These are phyloP conservation scores for Kwoniella sp. DNA, from an alignment of 768 basidiomycete species.

Conservation along the genomic window DNA sequence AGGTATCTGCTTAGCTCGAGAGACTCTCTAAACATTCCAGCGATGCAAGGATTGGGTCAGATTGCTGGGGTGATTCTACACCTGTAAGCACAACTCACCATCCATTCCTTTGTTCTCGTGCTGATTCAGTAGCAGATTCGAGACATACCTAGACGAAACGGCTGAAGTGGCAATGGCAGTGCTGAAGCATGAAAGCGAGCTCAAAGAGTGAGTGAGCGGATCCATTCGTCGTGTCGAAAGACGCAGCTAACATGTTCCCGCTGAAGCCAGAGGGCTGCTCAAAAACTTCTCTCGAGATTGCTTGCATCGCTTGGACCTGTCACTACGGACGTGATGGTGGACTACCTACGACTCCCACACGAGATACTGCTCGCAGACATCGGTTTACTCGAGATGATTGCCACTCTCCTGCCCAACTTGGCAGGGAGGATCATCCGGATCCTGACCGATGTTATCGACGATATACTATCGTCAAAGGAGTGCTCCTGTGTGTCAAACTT, in stretches of 20 bases:
- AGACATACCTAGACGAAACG: slow-evolving; percentile 22
- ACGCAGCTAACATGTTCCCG: neutral
- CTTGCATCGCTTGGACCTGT: slow-evolving; percentile 34
- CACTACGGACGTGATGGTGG: slow-evolving; percentile 26
- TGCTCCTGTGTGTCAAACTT: slow-evolving; percentile 14
- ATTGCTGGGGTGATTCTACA: slow-evolving; percentile 29
- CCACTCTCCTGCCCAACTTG: slow-evolving; percentile 32
- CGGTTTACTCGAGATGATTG: slow-evolving; percentile 30
- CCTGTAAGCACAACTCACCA: slow-evolving; percentile 12
- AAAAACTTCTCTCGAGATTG: slow-evolving; percentile 24
- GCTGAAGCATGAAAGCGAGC: slow-evolving; percentile 1
- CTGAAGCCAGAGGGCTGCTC: slow-evolving; percentile 22
- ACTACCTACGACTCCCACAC: slow-evolving; percentile 28
- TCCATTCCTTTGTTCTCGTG: neutral
- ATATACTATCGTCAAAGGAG: slow-evolving; percentile 8
- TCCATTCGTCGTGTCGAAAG: neutral
- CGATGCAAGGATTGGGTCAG: slow-evolving; percentile 28
- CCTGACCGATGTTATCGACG: slow-evolving; percentile 32
- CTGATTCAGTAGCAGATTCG: slow-evolving; percentile 19
- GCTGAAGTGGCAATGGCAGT: slow-evolving; percentile 17
- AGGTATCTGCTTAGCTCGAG: slow-evolving; percentile 20
- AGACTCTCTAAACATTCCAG: neutral
- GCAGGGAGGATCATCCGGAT: slow-evolving; percentile 25
- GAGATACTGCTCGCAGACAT: slow-evolving; percentile 29
- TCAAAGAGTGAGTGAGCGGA: slow-evolving; percentile 8